Percentiles rank a stretch among this genome's conserved stretches.
These are phyloP conservation scores for Penicillium sp. DNA, from an alignment of 2,329 filamentous ascomycete species.

Conservation along the genomic window DNA sequence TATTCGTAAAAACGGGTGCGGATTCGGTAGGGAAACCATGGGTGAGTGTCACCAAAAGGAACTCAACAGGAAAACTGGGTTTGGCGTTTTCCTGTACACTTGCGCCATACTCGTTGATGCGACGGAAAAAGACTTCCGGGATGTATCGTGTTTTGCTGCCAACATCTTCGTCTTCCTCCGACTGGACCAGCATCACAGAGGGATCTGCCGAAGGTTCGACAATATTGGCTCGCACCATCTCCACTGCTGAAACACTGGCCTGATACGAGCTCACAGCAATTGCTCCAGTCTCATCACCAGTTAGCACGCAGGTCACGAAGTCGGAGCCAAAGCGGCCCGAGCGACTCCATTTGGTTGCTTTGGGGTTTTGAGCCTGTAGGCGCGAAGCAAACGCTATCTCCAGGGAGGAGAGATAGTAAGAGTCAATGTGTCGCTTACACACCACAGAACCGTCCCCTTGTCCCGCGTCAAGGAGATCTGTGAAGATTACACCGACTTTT, in stretches of 20 bases:
- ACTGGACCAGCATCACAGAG: conserved; percentile 88
- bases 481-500: conserved; percentile 90
- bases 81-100: conserved; percentile 98
- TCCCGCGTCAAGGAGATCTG: conserved; percentile 82
- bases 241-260: conserved; percentile 89
- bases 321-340: conserved; percentile 92
- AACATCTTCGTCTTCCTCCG: conserved; percentile 77
- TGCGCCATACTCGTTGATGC: conserved; percentile 92
- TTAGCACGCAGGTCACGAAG: conserved; percentile 94
- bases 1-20: conserved; percentile 70
- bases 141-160: conserved; percentile 79
- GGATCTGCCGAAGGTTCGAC: conserved; percentile 94
- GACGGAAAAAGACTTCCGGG: conserved; percentile 93
- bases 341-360: conserved; percentile 94
- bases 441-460: conserved; percentile 80
- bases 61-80: conserved; percentile 93
- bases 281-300: conserved; percentile 84
- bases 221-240: conserved; percentile 95
- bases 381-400: conserved; percentile 88
- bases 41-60: conserved; percentile 90
- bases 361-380: conserved; percentile 83
- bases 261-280: conserved; percentile 92
- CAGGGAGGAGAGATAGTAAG: conserved; percentile 88
- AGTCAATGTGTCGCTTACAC: conserved; percentile 94
- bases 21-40: conserved; percentile 88